Evolutionary conservation across 2,329 filamentous ascomycete species (phyloP), one percentile per base, ranked within the genome.

Genomic region (Pseudogymnoascus sp.): DNA sequence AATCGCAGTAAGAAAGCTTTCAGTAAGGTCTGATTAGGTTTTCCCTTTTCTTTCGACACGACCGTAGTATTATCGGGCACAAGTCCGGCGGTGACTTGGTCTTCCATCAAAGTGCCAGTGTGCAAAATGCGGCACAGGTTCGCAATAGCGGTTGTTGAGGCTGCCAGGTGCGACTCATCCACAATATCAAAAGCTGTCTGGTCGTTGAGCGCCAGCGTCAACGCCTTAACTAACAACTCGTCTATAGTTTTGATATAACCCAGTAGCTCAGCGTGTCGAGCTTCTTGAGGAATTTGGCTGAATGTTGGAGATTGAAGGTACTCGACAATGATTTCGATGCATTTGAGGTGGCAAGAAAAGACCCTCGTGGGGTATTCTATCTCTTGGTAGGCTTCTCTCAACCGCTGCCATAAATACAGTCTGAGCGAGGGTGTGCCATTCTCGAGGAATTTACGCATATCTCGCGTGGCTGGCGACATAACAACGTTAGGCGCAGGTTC

Each of bases 361-460:
- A 95, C 87, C 74, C 96, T 97, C 0, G 93, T 92, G 0, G 85
- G 79, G 70, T 97, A 96, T 7, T 89, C 84, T 65, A 99, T 96
- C 7, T 83, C 84, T 61, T 87, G 83, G 71, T 99, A 99, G 0
- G 95, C 93, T 67, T 95, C 89, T 38, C 91, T 88, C n/a, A 99
- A 82, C 60, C 91, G 87, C 66, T 89, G 88, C 95, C 95, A 99
- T 1, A 99, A 80, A 67, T 95, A 92, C 1, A 97, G 78, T 37
- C 91, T 87, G 60, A 97, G 78, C 62, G 93, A 91, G 1, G 92
- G 89, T 71, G 88, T 91, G 46, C 91, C 93, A 59, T 84, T 87
- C 62, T 89, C 83, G 3, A 99, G 79, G 67, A 97, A 97, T 63
- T 90, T 90, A 76, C 89, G 88, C 72, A 99, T 86, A 71, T 96